Base-by-base conservation (phyloP, 179 eudicot species). In the Amaranthus tricolor region DNA sequence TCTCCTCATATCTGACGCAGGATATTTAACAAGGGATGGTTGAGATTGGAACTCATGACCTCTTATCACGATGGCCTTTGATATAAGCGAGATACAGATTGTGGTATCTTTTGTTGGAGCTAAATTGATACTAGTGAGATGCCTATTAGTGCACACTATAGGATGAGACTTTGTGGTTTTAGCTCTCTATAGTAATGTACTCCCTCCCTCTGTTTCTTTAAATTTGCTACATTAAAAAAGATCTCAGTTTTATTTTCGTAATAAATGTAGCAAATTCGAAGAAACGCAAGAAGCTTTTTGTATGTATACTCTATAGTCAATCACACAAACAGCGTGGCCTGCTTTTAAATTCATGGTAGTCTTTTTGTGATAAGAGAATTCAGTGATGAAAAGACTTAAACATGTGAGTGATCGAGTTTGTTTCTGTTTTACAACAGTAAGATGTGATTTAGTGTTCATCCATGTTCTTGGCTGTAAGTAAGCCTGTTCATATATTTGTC, bases 91-190 rank as follows among this genome's bases (percentile, higher is more conserved):
- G 70, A 9, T 43, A 49, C 55, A 66, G 40, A 63, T 40, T 49
- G 6, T 5, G 56, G 70, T 55, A 66, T 66, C 70, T 66, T 66
- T 66, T n/a, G 43, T 48, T 55, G 55, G 55, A 66, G 48, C 70
- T 48, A 11, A 49, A 19, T 17, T 43, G 48, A 13, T 66, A 11
- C 31, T n/a, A 19, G 3, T 19, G 11, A 48, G 24, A 10, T 66
- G 55, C 55, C 54, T 66, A 9, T 66, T 17, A 16, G 56, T 20
- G 31, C 55, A 48, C 43, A 54, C 48, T 14, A 43, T 10, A 19
- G 48, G 70, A 66, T 48, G 21, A 17, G 70, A 66, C 70, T 49
- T 66, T 49, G 19, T 43, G 11, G 40, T 17, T 51, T 31, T 31
- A 31, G 40, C 40, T 31, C 40, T 31, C 40, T 31, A 31, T 31